Evolutionary conservation across 345 rosid genomes (phyloP).

Genomic region (Aegle marmelos): DNA sequence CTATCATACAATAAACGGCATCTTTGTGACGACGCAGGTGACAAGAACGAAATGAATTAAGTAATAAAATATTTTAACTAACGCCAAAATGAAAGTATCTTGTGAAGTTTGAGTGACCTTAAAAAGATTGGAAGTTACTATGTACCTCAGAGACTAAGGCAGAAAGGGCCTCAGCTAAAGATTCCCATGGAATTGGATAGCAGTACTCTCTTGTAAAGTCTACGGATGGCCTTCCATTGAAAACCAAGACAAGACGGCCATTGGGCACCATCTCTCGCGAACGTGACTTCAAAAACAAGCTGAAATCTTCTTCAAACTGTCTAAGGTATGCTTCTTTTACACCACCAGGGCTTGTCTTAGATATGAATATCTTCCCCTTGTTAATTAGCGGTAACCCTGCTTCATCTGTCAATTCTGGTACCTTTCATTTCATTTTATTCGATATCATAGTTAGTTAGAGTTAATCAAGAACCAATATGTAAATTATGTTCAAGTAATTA

Average conservation of each 20-base stretch:
- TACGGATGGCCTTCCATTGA: constrained; percentile 9
- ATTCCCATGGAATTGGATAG: constrained; percentile 3
- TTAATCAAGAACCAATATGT: not conserved
- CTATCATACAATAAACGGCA: too few relatives aligned
- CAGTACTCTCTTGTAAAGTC: not conserved
- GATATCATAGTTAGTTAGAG: not conserved
- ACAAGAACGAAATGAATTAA: too few relatives aligned
- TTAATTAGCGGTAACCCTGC: constrained; percentile 17
- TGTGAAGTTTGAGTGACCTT: too few relatives aligned
- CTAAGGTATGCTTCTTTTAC: constrained; percentile 25
- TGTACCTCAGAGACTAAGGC: constrained; percentile 7
- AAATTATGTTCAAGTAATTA: too few relatives aligned
- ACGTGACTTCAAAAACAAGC: constrained; percentile 19
- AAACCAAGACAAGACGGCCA: constrained; percentile 18
- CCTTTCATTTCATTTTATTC: constrained; percentile 8
- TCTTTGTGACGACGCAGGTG: too few relatives aligned
- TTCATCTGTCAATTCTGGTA: constrained; percentile 12
- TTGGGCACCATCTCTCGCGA: constrained; percentile 18
- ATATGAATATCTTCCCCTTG: constrained; percentile 25
- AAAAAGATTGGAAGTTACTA: not conserved
- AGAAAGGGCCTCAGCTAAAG: constrained; percentile 13
- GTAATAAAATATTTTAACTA: too few relatives aligned
- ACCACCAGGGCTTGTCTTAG: constrained; percentile 14
- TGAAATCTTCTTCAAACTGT: constrained; percentile 25
- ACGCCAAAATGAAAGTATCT: too few relatives aligned